Conservation (phyloP, 805 yeast species). For the Lipomyces sp. region DNA sequence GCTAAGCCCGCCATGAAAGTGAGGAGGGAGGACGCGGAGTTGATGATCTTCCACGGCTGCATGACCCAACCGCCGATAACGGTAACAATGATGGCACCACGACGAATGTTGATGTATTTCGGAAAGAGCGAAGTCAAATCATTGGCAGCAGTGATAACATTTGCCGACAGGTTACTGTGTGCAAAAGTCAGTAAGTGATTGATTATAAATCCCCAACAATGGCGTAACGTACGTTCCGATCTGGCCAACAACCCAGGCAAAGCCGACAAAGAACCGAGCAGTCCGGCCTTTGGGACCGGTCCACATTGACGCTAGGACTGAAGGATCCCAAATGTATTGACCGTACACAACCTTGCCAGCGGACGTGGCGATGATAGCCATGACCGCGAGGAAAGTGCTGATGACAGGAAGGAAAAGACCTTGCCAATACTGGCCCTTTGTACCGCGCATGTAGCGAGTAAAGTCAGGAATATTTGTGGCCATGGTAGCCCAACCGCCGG, state of each 20-base stretch:
- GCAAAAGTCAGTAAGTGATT: not conserved
- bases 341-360: conserved; percentile 34
- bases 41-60: conserved; percentile 38
- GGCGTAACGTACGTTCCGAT: conserved; percentile 28
- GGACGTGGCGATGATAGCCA: conserved; percentile 32
- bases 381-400: conserved; percentile 31
- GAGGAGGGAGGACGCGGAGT: conserved; percentile 35
- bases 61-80: conserved; percentile 38
- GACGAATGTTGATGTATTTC: conserved; percentile 59
- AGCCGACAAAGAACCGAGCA: conserved; percentile 35
- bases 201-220: too few relatives aligned
- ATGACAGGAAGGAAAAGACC: conserved; percentile 35
- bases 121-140: conserved; percentile 64
- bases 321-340: conserved; percentile 36
- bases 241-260: conserved; percentile 36
- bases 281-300: conserved; percentile 32
- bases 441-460: conserved; percentile 33
- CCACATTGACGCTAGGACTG: conserved; percentile 31
- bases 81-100: conserved; percentile 50
- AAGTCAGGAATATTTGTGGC: conserved; percentile 40
- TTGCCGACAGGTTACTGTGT: conserved; percentile 50
- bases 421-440: conserved; percentile 34
- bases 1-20: conserved; percentile 37
- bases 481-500: conserved; percentile 44
- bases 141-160: conserved; percentile 64